Evolutionary conservation across 2,329 filamentous ascomycete species (phyloP).

Genomic region (Hymenoscyphus fructigenus): DNA sequence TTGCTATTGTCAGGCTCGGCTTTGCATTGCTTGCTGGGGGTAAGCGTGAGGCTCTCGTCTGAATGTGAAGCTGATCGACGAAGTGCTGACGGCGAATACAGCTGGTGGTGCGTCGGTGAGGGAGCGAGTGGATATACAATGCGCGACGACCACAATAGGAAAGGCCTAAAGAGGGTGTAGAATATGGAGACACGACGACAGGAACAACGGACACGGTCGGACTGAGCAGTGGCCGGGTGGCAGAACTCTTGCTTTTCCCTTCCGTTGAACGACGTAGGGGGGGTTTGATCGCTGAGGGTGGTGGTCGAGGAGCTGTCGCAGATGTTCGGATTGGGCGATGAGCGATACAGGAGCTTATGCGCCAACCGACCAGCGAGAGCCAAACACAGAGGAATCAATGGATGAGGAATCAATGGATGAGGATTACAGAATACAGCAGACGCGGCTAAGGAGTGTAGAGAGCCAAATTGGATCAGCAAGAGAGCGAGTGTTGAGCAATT

Average conservation of each 20-base stretch:
- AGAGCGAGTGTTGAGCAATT: background rate
- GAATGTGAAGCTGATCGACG: background rate
- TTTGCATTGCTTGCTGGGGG: background rate
- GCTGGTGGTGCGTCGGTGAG: background rate
- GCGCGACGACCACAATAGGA: slow-evolving; percentile 1
- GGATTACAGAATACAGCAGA: background rate
- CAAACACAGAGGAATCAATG: background rate
- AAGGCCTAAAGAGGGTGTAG: background rate
- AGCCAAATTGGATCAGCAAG: background rate
- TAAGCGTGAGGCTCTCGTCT: background rate
- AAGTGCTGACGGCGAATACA: background rate
- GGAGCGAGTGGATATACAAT: background rate
- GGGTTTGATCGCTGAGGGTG: background rate
- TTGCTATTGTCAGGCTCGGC: background rate
- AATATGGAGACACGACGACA: background rate
- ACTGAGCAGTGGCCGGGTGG: background rate
- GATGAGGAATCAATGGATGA: background rate
- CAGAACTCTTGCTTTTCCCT: too few relatives aligned
- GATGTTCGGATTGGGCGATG: background rate
- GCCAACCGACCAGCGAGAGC: background rate
- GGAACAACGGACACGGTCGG: background rate
- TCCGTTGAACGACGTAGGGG: background rate
- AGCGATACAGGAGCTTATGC: background rate
- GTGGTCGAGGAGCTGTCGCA: slow-evolving; percentile 2
- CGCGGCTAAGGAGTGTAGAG: background rate